These are phyloP conservation scores for Metschnikowia koreensis DNA, from an alignment of 805 yeast species.

Conservation along the genomic window DNA sequence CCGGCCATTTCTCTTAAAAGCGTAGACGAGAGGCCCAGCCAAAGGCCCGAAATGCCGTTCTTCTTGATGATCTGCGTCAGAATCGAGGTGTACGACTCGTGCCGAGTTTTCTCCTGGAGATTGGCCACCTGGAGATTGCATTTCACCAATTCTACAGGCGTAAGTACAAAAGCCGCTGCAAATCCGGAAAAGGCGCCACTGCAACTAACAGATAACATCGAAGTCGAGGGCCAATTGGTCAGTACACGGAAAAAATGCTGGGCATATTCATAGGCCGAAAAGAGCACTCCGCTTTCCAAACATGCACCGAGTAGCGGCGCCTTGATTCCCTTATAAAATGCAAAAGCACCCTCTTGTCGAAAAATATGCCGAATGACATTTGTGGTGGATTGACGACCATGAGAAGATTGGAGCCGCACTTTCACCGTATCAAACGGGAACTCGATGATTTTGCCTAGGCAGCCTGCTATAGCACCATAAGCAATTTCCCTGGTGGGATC, in stretches of 20 bases:
- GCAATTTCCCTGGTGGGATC: constrained; percentile 39
- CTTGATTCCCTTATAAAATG: constrained; percentile 70
- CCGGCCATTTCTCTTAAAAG: constrained; percentile 82
- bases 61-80: constrained; percentile 39
- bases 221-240: constrained; percentile 5
- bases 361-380: constrained; percentile 66
- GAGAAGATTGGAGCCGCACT: constrained; percentile 74
- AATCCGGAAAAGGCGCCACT: constrained; percentile 86
- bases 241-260: constrained; percentile 7
- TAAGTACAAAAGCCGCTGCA: constrained; percentile 74
- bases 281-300: constrained; percentile 80
- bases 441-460: constrained; percentile 79
- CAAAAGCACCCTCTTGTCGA: constrained; percentile 60
- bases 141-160: constrained; percentile 90
- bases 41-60: constrained; percentile 69
- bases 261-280: constrained; percentile 55
- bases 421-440: constrained; percentile 93
- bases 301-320: constrained; percentile 90
- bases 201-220: constrained; percentile 29
- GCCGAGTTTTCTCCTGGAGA: constrained; percentile 16
- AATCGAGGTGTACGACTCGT: constrained; percentile 32
- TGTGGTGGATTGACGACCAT: constrained; percentile 46
- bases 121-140: constrained; percentile 77
- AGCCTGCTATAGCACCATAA: constrained; percentile 67
- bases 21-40: constrained; percentile 87